These are phyloP conservation scores for Penicillium macrosclerotiorum DNA, from an alignment of 495 filamentous ascomycete genomes.

Conservation along the genomic window DNA sequence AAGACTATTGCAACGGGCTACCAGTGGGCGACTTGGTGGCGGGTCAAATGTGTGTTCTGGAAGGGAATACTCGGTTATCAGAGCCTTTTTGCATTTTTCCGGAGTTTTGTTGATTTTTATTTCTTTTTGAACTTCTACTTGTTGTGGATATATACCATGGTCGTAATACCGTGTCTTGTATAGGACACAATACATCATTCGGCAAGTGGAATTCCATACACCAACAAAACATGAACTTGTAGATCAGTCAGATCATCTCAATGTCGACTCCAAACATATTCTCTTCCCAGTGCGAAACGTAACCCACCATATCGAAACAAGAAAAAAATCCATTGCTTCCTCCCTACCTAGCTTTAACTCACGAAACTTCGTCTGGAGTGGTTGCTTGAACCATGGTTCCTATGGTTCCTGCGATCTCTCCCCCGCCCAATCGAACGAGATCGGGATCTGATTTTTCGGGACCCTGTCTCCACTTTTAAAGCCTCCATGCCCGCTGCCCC, in stretches of 20 bases:
- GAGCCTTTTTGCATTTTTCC: not conserved
- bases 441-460: conserved; percentile 20
- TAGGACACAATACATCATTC: too few species aligned
- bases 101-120: not conserved
- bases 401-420: not conserved
- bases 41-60: not conserved
- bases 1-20: conserved; percentile 10
- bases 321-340: too few species aligned
- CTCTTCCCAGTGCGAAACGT: too few species aligned
- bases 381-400: not conserved
- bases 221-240: too few species aligned
- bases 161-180: too few species aligned
- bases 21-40: not conserved
- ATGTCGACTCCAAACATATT: too few species aligned
- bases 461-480: conserved; percentile 3
- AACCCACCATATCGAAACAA: too few species aligned
- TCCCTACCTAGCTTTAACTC: too few species aligned
- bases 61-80: not conserved
- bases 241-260: not conserved
- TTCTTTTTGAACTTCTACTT: too few species aligned
- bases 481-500: conserved; percentile 2
- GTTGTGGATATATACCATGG: too few species aligned
- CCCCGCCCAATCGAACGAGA: not conserved
- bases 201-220: too few species aligned
- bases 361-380: too few species aligned